Evolutionary conservation across 1,139 yeast genomes (phyloP).

Genomic region (Candida tropicalis): DNA sequence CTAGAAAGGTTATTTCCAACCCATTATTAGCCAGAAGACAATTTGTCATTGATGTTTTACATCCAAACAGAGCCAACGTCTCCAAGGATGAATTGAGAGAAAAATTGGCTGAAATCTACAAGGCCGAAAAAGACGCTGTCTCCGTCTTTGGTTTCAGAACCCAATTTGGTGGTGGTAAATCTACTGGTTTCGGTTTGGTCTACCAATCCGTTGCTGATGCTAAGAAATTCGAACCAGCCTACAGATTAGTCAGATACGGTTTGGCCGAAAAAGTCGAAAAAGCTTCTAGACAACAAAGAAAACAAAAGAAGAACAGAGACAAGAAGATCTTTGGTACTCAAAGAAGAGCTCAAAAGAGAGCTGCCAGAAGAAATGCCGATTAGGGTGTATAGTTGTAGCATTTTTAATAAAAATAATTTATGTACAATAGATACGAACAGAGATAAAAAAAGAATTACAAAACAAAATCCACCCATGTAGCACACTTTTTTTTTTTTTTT

Average conservation of each 20-base stretch:
- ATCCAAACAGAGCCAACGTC: conserved; percentile 99
- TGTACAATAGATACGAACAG: conserved; percentile 3
- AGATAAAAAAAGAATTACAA: conserved; percentile 6
- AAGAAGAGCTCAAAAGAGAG: conserved; percentile 89
- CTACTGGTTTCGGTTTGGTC: conserved; percentile 98
- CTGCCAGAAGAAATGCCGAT: conserved; percentile 70
- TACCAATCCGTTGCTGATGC: conserved; percentile 98
- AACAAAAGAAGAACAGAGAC: conserved; percentile 99
- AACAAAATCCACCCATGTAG: conserved; percentile 12
- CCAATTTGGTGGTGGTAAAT: conserved; percentile 99
- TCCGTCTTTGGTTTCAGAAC: conserved; percentile 99
- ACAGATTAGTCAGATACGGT: conserved; percentile 99
- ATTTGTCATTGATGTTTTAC: conserved; percentile 98
- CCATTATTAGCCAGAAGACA: conserved; percentile 99
- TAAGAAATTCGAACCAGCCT: conserved; percentile 98
- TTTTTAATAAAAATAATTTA: conserved; percentile 17
- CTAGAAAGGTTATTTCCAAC: conserved; percentile 99
- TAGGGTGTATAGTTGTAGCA: conserved; percentile 20
- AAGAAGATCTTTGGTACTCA: conserved; percentile 99
- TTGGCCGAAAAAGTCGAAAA: conserved; percentile 94
- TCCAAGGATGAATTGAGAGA: conserved; percentile 99
- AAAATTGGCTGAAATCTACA: conserved; percentile 94
- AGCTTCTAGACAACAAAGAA: conserved; percentile 99
- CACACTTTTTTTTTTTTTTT: not conserved
- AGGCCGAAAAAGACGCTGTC: conserved; percentile 97